These are phyloP conservation scores for Epichloe sp. DNA, from an alignment of 2,329 filamentous ascomycete genomes.

Conservation along the genomic window DNA sequence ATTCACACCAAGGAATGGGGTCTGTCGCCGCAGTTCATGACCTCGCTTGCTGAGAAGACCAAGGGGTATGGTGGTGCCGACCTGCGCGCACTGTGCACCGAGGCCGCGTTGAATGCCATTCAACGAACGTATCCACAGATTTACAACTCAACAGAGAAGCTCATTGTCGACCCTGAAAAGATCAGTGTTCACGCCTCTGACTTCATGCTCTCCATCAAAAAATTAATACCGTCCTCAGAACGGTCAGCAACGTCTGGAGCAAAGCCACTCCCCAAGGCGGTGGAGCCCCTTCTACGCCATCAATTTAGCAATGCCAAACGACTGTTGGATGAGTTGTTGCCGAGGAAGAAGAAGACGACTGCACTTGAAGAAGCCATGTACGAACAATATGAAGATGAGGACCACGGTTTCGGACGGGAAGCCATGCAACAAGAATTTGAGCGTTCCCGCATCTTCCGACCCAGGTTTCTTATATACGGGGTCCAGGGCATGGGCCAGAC, in stretches of 20 bases:
- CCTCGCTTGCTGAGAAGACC: constrained; percentile 71
- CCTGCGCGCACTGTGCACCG: constrained; percentile 83
- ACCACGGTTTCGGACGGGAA: constrained; percentile 76
- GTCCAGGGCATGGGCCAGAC: constrained; percentile 81
- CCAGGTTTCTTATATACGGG: constrained; percentile 75
- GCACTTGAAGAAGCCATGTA: constrained; percentile 90
- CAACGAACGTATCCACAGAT: constrained; percentile 95
- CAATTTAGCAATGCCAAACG: constrained; percentile 58
- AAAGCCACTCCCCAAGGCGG: constrained; percentile 60
- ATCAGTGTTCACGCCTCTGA: constrained; percentile 85
- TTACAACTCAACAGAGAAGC: constrained; percentile 79
- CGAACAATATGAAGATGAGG: constrained; percentile 70
- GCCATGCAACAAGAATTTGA: constrained; percentile 68
- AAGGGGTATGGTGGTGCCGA: constrained; percentile 97
- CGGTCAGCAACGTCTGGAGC: constrained; percentile 77
- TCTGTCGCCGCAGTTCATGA: constrained; percentile 65
- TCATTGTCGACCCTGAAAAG: constrained; percentile 71
- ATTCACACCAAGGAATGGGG: constrained; percentile 96
- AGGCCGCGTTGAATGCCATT: constrained; percentile 89
- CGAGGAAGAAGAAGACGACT: constrained; percentile 73
- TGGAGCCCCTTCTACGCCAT: constrained; percentile 74
- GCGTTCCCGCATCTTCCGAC: constrained; percentile 73
- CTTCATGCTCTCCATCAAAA: constrained; percentile 94
- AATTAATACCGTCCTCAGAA: constrained; percentile 90
- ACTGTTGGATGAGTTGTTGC: constrained; percentile 63